Conservation (phyloP, 1,139 yeast species). For the Hyphopichia burtonii region DNA sequence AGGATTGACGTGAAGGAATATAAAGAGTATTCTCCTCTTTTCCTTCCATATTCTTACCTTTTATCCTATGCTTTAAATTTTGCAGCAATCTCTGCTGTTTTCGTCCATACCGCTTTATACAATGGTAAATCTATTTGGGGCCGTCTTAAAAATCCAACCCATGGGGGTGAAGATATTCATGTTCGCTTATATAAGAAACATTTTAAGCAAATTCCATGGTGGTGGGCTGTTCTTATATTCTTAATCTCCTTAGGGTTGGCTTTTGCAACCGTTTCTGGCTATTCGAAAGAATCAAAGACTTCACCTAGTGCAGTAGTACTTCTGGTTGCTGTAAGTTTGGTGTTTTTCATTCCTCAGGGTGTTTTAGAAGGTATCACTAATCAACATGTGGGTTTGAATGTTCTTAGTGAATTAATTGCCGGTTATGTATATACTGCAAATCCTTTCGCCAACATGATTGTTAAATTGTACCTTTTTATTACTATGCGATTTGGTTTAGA, state of each 20-base stretch:
- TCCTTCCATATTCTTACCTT: constrained; percentile 36
- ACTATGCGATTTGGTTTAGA: constrained; percentile 21
- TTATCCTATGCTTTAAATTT: constrained; percentile 40
- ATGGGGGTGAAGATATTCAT: constrained; percentile 40
- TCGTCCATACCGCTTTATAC: constrained; percentile 35
- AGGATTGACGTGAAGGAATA: constrained; percentile 24
- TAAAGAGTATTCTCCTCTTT: constrained; percentile 32
- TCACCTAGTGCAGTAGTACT: constrained; percentile 37
- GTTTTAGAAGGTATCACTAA: constrained; percentile 36
- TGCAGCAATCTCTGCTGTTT: constrained; percentile 40
- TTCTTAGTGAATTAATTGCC: constrained; percentile 32
- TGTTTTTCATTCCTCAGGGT: constrained; percentile 36
- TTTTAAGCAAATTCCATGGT: constrained; percentile 37
- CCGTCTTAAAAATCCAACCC: constrained; percentile 22
- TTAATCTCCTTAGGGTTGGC: constrained; percentile 28
- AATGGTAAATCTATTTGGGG: constrained; percentile 37
- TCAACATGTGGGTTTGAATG: constrained; percentile 38
- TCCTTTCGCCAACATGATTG: constrained; percentile 33
- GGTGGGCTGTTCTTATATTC: constrained; percentile 37
- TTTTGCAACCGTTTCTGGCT: constrained; percentile 26
- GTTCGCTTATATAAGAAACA: constrained; percentile 32
- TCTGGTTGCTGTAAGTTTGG: constrained; percentile 28
- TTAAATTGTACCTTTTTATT: constrained; percentile 32
- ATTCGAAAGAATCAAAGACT: constrained; percentile 22
- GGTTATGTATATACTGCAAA: constrained; percentile 33